Conservation (phyloP, 768 basidiomycete species). For the Kwoniella sp. region DNA sequence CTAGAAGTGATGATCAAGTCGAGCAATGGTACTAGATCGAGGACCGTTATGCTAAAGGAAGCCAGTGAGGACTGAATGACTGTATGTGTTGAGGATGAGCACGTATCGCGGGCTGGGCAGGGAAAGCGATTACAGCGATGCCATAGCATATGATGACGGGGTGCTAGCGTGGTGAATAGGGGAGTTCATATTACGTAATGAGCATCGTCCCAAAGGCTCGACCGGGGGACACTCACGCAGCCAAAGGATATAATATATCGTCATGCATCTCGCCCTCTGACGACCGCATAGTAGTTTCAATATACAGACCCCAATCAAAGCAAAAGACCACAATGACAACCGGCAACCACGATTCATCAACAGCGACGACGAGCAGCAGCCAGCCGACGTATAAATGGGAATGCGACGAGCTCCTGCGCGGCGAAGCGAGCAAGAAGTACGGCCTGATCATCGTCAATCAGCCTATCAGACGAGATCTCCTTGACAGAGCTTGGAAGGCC, state of each 20-base stretch:
- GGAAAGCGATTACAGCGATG: background rate
- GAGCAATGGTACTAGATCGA: background rate
- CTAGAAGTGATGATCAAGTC: background rate
- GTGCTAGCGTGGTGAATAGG: background rate
- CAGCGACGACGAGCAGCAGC: background rate
- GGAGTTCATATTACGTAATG: no score
- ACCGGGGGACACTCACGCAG: no score
- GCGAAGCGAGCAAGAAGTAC: slow-evolving; percentile 20
- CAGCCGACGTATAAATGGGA: slow-evolving; percentile 4
- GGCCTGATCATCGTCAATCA: slow-evolving; percentile 84
- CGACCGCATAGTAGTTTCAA: background rate
- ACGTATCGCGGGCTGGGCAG: no score
- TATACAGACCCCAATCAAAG: background rate
- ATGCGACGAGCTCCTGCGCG: slow-evolving; percentile 19
- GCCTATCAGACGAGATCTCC: slow-evolving; percentile 67
- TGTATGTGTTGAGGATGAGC: background rate
- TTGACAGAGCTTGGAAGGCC: slow-evolving; percentile 58
- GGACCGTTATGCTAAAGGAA: background rate
- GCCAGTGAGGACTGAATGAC: background rate
- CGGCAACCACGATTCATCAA: background rate
- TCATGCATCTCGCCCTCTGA: background rate
- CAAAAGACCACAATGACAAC: background rate
- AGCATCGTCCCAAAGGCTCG: no score
- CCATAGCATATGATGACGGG: slow-evolving; percentile 1
- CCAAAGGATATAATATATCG: background rate